Conservation (phyloP, 306 rosid species). For the Gillenia trifoliata region DNA sequence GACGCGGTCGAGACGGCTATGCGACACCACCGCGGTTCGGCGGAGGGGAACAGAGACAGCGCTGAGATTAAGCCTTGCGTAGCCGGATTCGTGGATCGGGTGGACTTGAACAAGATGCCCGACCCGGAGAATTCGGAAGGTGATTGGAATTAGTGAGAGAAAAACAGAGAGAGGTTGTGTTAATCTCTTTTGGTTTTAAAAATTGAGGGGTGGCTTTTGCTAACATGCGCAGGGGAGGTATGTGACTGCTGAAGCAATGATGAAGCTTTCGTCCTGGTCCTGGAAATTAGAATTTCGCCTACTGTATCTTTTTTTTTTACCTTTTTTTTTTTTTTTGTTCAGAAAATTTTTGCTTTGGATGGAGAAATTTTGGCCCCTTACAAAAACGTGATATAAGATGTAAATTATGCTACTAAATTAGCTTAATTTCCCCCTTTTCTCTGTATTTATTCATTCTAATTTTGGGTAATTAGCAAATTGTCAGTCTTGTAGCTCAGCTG, state of each 20-base stretch:
- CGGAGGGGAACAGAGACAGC: slow-evolving; percentile 6
- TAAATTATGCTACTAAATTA: slow-evolving; percentile 35
- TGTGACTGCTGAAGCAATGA: slow-evolving; percentile 67
- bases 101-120: slow-evolving; percentile 79
- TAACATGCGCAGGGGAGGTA: slow-evolving; percentile 40
- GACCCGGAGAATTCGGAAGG: slow-evolving; percentile 75
- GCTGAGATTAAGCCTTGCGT: slow-evolving; percentile 23
- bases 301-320: not conserved
- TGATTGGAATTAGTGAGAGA: slow-evolving; percentile 35
- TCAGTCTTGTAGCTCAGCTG: not conserved
- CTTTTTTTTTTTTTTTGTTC: not conserved
- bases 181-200: not conserved
- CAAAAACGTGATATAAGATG: slow-evolving; percentile 46
- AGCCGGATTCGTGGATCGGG: slow-evolving; percentile 47
- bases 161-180: not conserved
- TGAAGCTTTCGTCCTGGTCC: slow-evolving; percentile 48
- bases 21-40: slow-evolving; percentile 19
- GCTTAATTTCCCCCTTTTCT: not conserved
- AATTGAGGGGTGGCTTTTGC: slow-evolving; percentile 13
- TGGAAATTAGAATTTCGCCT: slow-evolving; percentile 17
- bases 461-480: not conserved
- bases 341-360: slow-evolving; percentile 7
- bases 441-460: not conserved
- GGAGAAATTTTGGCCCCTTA: slow-evolving; percentile 69
- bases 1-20: slow-evolving; percentile 70